Percentiles rank a stretch among this genome's conserved stretches.
These are phyloP conservation scores for Hypericum perforatum DNA, from an alignment of 345 rosid species.

Conservation along the genomic window DNA sequence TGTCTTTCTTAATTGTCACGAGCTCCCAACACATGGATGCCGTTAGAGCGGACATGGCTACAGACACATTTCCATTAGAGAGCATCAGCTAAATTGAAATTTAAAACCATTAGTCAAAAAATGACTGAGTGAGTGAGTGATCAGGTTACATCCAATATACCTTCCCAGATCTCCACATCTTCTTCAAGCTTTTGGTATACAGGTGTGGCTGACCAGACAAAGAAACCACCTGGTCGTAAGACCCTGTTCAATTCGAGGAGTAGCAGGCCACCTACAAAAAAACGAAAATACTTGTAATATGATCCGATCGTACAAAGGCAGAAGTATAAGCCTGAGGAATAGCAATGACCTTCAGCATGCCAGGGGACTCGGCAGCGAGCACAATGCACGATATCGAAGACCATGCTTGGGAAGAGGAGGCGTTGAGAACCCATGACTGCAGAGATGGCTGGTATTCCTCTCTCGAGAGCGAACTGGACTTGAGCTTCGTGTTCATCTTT, in stretches of 20 bases:
- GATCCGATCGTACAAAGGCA: too few species aligned
- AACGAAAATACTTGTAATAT: too few species aligned
- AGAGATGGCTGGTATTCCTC: constrained; percentile 92
- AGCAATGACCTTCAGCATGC: constrained; percentile 56
- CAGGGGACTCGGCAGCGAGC: constrained; percentile 98
- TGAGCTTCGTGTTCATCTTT: constrained; percentile 98
- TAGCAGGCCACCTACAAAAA: constrained; percentile 46
- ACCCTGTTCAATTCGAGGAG: constrained; percentile 82
- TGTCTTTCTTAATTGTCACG: constrained; percentile 68
- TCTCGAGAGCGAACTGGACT: constrained; percentile 89
- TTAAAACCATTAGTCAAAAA: not conserved
- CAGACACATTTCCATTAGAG: constrained; percentile 9
- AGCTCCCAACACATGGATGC: constrained; percentile 82
- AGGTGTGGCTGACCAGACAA: constrained; percentile 96
- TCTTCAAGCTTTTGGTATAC: constrained; percentile 67
- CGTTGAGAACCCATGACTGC: constrained; percentile 96
- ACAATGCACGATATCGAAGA: constrained; percentile 79
- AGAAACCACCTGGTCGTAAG: constrained; percentile 81
- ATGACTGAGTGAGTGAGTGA: not conserved
- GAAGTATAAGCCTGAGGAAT: too few species aligned
- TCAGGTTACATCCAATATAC: constrained; percentile 17
- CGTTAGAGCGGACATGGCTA: constrained; percentile 74
- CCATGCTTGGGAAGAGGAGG: constrained; percentile 77
- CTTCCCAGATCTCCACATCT: constrained; percentile 79
- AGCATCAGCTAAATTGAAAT: constrained; percentile 1